A percentile compares a stretch with the other conserved stretches of the same genome.
phyloP scores from a whole-genome alignment of 306 rosid species.

The Purshia tridentata region DNA sequence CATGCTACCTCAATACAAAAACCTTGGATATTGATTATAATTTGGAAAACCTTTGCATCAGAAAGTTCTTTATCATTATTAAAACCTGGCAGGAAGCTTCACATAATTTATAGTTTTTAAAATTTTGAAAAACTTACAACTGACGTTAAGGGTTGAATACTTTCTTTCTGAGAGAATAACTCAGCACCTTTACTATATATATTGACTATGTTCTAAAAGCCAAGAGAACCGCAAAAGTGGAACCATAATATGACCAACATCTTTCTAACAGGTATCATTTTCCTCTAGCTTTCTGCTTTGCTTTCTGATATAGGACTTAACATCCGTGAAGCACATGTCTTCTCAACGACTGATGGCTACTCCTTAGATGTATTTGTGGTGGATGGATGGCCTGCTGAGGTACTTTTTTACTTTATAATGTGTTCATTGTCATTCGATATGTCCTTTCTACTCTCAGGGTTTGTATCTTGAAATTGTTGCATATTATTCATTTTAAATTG shows the following conservation, averaged over 20 bases:
- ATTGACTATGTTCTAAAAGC: neutral
- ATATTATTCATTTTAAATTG: neutral
- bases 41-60: neutral
- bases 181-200: neutral
- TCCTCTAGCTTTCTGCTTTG: slow-evolving; percentile 54
- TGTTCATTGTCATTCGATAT: slow-evolving; percentile 9
- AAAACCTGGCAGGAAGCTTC: neutral
- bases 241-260: neutral
- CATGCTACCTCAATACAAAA: neutral
- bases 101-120: neutral
- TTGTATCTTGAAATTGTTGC: slow-evolving; percentile 13
- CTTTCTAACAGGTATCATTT: slow-evolving; percentile 38
- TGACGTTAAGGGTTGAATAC: neutral
- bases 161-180: neutral
- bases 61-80: neutral
- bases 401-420: slow-evolving; percentile 18
- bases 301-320: slow-evolving; percentile 66
- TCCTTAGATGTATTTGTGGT: slow-evolving; percentile 61
- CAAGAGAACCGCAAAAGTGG: slow-evolving; percentile 16
- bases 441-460: neutral
- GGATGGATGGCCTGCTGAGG: slow-evolving; percentile 72
- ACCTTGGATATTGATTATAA: neutral
- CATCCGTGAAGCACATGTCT: slow-evolving; percentile 69
- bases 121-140: neutral
- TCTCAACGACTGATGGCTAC: slow-evolving; percentile 62